Evolutionary conservation across 1,284 basidiomycete genomes (phyloP).

Genomic region (Marasmius sp.): DNA sequence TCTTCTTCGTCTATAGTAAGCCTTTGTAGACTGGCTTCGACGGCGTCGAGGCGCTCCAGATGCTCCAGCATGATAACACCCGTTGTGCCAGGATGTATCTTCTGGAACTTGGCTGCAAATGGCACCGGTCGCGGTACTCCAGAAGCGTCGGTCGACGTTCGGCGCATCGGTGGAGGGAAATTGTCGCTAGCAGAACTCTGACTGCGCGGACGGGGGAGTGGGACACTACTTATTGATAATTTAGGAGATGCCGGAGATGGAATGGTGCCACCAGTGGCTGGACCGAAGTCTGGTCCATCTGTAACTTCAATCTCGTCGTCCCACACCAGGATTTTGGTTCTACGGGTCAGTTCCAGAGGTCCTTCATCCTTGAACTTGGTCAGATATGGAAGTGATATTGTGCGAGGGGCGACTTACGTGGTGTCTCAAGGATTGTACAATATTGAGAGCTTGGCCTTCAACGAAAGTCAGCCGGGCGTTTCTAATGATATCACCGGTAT

Average conservation of each 20-base stretch:
- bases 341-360: conserved; percentile 80
- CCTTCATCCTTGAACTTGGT: conserved; percentile 58
- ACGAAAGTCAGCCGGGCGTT: not conserved
- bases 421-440: conserved; percentile 80
- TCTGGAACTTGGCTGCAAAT: conserved; percentile 75
- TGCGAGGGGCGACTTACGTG: conserved; percentile 45
- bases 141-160: conserved; percentile 60
- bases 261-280: conserved; percentile 30
- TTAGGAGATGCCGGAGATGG: conserved; percentile 45
- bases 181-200: conserved; percentile 54
- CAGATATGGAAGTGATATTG: conserved; percentile 2
- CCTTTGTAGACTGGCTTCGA: conserved; percentile 74
- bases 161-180: conserved; percentile 71
- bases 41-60: conserved; percentile 76
- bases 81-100: conserved; percentile 78
- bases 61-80: conserved; percentile 81
- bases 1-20: conserved; percentile 54
- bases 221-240: conserved; percentile 61
- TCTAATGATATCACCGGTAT: not conserved
- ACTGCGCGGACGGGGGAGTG: conserved; percentile 58
- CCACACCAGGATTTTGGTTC: conserved; percentile 79
- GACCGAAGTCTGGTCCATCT: conserved; percentile 51
- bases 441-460: conserved; percentile 80
- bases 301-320: conserved; percentile 81
- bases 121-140: conserved; percentile 73